Percentiles rank a stretch among this genome's conserved stretches.
Conservation (phyloP, 768 basidiomycete species). For the Cyclocybe cylindracea region DNA sequence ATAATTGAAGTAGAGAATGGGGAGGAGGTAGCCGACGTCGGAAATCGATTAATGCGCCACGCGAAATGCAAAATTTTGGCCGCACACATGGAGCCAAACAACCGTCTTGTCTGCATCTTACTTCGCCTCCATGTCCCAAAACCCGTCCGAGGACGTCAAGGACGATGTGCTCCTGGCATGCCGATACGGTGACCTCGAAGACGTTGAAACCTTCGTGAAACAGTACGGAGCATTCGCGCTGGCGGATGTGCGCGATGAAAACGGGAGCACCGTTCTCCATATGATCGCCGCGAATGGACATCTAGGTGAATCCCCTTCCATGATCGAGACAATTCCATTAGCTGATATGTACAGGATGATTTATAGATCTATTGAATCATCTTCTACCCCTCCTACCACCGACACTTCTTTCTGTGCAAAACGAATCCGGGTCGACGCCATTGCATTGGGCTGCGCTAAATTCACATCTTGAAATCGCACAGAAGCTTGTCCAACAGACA, state of each 20-base stretch:
- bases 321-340: constrained; percentile 7
- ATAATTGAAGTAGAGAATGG: constrained; percentile 1
- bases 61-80: constrained; percentile 12
- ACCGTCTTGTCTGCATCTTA: background rate
- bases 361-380: constrained; percentile 72
- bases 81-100: constrained; percentile 5
- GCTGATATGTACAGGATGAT: constrained; percentile 48
- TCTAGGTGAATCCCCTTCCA: constrained; percentile 52
- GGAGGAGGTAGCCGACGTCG: background rate
- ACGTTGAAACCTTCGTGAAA: constrained; percentile 66
- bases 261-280: constrained; percentile 80
- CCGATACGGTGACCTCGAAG: constrained; percentile 86
- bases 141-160: constrained; percentile 50
- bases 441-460: constrained; percentile 94
- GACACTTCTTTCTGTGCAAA: constrained; percentile 59
- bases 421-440: constrained; percentile 76
- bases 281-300: constrained; percentile 93
- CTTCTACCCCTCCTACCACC: constrained; percentile 64
- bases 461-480: constrained; percentile 63
- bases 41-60: constrained; percentile 7
- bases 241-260: constrained; percentile 60
- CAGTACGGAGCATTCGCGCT: constrained; percentile 55
- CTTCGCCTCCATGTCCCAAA: constrained; percentile 22
- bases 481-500: constrained; percentile 58
- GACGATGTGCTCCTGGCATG: constrained; percentile 82